phyloP scores from a whole-genome alignment of 805 yeast genomes.

The Cyberlindnera samutprakarnensis region DNA sequence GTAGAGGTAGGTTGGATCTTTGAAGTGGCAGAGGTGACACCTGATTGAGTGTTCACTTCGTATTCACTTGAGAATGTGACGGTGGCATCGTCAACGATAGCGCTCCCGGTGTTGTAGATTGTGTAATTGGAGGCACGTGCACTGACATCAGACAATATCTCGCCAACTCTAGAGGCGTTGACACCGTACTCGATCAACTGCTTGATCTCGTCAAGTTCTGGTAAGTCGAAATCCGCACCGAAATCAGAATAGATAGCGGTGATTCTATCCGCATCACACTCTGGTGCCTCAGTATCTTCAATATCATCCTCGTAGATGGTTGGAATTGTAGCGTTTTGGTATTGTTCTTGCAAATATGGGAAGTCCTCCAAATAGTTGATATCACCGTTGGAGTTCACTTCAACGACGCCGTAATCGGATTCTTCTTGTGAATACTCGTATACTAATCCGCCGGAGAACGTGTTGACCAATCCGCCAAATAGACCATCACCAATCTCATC shows the following conservation, averaged over 20 bases:
- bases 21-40: conserved; percentile 13
- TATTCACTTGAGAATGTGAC: conserved; percentile 30
- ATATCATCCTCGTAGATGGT: conserved; percentile 30
- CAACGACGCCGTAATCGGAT: conserved; percentile 71
- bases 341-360: conserved; percentile 38
- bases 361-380: conserved; percentile 41
- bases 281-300: conserved; percentile 21
- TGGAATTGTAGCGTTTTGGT: conserved; percentile 30
- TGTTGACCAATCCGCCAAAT: conserved; percentile 55
- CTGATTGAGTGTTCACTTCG: conserved; percentile 28
- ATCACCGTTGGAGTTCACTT: conserved; percentile 37
- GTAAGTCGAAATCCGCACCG: conserved; percentile 41
- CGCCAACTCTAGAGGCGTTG: conserved; percentile 36
- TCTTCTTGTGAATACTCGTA: conserved; percentile 81
- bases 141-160: conserved; percentile 31
- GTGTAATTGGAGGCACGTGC: conserved; percentile 32
- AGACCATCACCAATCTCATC: conserved; percentile 67
- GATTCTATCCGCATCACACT: conserved; percentile 35
- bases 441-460: conserved; percentile 87
- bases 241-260: conserved; percentile 31
- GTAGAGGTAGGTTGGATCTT: conserved; percentile 16
- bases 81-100: conserved; percentile 26
- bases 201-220: conserved; percentile 36
- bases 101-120: conserved; percentile 29
- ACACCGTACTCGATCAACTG: conserved; percentile 42